Base-by-base conservation (phyloP, 371 early-diverging fungal species). In the Syncephalastrum racemosum region DNA sequence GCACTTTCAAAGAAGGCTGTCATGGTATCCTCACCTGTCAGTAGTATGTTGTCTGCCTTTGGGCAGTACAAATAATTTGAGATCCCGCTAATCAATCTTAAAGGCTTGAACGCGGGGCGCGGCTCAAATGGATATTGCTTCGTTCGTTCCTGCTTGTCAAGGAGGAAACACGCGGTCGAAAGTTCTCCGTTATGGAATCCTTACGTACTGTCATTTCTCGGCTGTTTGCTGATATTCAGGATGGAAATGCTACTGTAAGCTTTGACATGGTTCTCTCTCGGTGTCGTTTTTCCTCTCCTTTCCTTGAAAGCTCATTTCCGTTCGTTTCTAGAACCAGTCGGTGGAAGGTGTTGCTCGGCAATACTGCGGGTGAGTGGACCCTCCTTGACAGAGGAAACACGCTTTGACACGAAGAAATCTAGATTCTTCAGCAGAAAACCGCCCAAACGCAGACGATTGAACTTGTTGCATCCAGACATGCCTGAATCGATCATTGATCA, bases 201-300 rank as follows among this genome's bases (percentile, higher is more conserved):
- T 52, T 78, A 25, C 57, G 78, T 55, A 70, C 63, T 43, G 70
- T 77, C 8, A 70, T 72, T 59, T 64, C 72, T 59, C 70, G 71
- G 40, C 44, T 78, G 15, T 78, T 78, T 60, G 59, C 64, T 45
- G 78, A 78, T 56, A 57, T 60, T 23, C 67, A 74, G 47, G 75
- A 74, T 53, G 54, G 40, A 8, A 62, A 58, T 31, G 18, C 66
- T 2, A 50, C 53, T 40, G 73, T 73, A 68, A 66, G 66, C 31
- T 52, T 40, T 15, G 41, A 57, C 20, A n/a, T 14, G 36, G 4
- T 54, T 47, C 14, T 31, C 7, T 24, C n/a, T n/a, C n/a, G n/a
- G n/a, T n/a, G n/a, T n/a, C n/a, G n/a, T n/a, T n/a, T n/a, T n/a
- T n/a, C n/a, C n/a, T n/a, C n/a, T 31, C 20, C 19, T 45, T 1